Evolutionary conservation across 371 early-diverging fungal species (phyloP).

Genomic region (Mucor lusitanicus): DNA sequence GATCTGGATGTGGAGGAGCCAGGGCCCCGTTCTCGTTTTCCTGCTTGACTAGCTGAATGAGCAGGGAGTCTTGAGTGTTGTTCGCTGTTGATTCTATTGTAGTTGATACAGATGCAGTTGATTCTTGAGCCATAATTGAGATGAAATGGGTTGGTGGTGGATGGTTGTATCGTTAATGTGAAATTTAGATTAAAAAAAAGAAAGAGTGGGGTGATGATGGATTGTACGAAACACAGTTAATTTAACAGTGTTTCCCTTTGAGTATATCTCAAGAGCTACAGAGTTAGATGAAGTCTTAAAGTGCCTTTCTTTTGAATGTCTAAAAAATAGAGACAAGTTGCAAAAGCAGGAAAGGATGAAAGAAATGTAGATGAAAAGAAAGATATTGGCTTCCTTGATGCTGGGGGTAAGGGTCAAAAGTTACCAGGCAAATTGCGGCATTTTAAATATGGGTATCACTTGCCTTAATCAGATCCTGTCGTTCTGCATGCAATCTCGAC

Average conservation of each 20-base stretch:
- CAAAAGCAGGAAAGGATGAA: background rate
- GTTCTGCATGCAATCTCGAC: background rate
- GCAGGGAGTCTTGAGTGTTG: background rate
- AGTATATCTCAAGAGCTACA: constrained; percentile 10
- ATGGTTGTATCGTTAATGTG: background rate
- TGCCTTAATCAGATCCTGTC: background rate
- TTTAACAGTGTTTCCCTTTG: constrained; percentile 9
- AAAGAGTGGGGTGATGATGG: constrained; percentile 6
- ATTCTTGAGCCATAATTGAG: constrained; percentile 2
- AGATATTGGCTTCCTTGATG: background rate
- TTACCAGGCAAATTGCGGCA: constrained; percentile 11
- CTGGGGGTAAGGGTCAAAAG: constrained; percentile 14
- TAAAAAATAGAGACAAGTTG: background rate
- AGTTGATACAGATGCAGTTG: background rate
- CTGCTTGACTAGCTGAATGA: background rate
- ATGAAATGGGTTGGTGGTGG: background rate
- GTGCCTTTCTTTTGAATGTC: background rate
- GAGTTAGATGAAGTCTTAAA: background rate
- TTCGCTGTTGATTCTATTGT: background rate
- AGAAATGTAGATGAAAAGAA: constrained; percentile 1
- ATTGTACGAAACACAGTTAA: constrained; percentile 1
- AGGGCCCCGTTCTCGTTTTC: background rate
- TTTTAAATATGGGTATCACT: background rate
- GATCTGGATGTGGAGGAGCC: background rate
- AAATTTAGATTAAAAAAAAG: background rate